Evolutionary conservation across 73 alveolate genomes (phyloP).

Genomic region (Blepharisma japonicum): DNA sequence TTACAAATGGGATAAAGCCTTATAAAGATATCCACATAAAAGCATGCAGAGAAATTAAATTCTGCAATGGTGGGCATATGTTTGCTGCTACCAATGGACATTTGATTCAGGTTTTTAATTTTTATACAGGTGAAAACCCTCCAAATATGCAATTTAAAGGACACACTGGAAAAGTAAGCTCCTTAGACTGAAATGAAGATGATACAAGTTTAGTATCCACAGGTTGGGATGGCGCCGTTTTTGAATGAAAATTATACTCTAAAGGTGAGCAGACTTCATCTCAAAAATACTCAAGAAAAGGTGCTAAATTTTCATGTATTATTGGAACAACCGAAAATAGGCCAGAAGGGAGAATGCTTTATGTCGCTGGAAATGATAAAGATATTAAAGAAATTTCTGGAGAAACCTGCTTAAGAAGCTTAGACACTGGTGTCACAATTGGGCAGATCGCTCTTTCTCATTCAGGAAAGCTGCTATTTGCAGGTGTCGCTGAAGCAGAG

Average conservation of each 20-base stretch:
- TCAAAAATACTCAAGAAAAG: constrained; percentile 62
- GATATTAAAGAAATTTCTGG: constrained; percentile 53
- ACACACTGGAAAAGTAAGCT: constrained; percentile 77
- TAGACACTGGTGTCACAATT: constrained; percentile 67
- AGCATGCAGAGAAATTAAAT: constrained; percentile 82
- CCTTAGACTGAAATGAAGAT: constrained; percentile 91
- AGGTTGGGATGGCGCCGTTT: constrained; percentile 90
- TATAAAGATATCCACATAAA: constrained; percentile 92
- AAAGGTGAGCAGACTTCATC: constrained; percentile 30
- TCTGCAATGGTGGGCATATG: constrained; percentile 95
- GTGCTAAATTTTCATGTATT: constrained; percentile 56
- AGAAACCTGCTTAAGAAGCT: constrained; percentile 27
- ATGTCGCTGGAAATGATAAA: constrained; percentile 79
- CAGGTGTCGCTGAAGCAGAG: constrained; percentile 84
- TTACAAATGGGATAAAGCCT: constrained; percentile 66
- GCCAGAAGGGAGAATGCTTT: constrained; percentile 35
- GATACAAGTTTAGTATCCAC: constrained; percentile 87
- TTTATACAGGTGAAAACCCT: constrained; percentile 81
- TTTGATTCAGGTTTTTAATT: constrained; percentile 71
- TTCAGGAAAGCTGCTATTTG: constrained; percentile 80
- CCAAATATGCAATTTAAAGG: constrained; percentile 34
- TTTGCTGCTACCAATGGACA: constrained; percentile 93
- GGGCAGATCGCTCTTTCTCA: constrained; percentile 83
- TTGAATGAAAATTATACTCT: constrained; percentile 46
- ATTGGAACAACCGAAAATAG: constrained; percentile 36